Base-by-base conservation (phyloP, 2,329 filamentous ascomycete species). In the Monilinia aucupariae region DNA sequence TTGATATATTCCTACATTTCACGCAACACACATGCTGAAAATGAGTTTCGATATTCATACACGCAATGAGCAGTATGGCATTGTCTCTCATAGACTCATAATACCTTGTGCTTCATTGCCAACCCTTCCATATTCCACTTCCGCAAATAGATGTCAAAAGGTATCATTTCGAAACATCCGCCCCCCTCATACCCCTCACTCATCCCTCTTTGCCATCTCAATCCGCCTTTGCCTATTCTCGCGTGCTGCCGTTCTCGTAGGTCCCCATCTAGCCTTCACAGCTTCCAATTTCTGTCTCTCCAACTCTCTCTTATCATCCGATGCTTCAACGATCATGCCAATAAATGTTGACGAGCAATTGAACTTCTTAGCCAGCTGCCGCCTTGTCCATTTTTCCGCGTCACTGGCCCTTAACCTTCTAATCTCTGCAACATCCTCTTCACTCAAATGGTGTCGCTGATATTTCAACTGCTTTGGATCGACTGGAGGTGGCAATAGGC, bases 381-480 rank as follows among this genome's bases (percentile, higher is more conserved):
- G 71, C 51, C 85, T 81, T 65, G 77, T 83, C 84, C 85, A 86
- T 59, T 72, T 75, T 32, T 78, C 72, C 1, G 85, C 84, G 69
- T 87, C 81, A 50, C 76, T 72, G 30, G 71, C 72, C 58, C 84
- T 78, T 72, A 87, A 77, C 56, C 75, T 74, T 63, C 82, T 81
- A 72, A 87, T 87, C 78, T 86, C 84, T 55, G 78, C 78, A 55
- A 88, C 81, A 65, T 87, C 79, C 65, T 78, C 77, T 53, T 76
- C 74, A 59, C 77, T 80, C 47, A 88, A 76, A 75, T 85, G 80
- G 74, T 85, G 67, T 59, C 67, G 68, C 34, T 70, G 69, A 32
- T 71, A 63, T 22, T 64, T 64, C n/a, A 65, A 48, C 30, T 65
- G 65, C 17, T 62, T 64, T 20, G 64, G 61, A 47, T 59, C 17